Conservation (phyloP, 805 yeast genomes). For the Cyberlindnera euphorbiiphila region DNA sequence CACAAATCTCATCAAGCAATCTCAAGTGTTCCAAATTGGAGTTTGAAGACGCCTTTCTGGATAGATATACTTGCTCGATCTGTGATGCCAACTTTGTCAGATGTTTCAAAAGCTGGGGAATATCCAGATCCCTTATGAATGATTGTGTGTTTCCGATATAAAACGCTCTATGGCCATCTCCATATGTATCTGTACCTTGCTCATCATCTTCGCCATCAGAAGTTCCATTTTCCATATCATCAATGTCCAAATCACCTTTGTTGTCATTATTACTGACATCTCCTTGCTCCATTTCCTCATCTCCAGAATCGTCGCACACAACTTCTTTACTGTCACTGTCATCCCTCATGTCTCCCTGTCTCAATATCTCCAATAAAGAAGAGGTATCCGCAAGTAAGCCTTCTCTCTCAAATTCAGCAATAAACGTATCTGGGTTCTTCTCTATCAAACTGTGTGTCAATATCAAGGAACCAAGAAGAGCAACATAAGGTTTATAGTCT, state of each 20-base stretch:
- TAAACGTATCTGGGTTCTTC: conserved; percentile 41
- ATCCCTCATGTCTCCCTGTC: conserved; percentile 21
- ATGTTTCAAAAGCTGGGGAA: conserved; percentile 8
- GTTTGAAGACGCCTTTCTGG: conserved; percentile 24
- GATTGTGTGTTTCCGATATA: neutral
- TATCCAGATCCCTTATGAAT: conserved; percentile 9
- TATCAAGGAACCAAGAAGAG: conserved; percentile 49
- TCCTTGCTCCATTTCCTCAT: conserved; percentile 17
- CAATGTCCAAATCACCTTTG: neutral
- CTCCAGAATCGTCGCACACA: conserved; percentile 24
- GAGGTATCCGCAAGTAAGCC: conserved; percentile 60
- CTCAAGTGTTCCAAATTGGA: conserved; percentile 28
- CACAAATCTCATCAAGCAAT: conserved; percentile 26
- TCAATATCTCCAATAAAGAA: conserved; percentile 28
- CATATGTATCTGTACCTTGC: neutral
- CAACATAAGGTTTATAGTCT: conserved; percentile 29
- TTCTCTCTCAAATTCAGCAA: conserved; percentile 58
- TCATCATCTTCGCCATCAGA: neutral
- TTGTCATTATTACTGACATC: conserved; percentile 1
- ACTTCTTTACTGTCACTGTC: conserved; percentile 21
- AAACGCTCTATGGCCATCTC: neutral
- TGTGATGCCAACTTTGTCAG: conserved; percentile 20
- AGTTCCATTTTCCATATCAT: neutral
- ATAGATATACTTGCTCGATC: conserved; percentile 30
- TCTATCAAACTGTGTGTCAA: conserved; percentile 42